Conservation (phyloP, 1,284 basidiomycete genomes). For the Chalciporus sp. region DNA sequence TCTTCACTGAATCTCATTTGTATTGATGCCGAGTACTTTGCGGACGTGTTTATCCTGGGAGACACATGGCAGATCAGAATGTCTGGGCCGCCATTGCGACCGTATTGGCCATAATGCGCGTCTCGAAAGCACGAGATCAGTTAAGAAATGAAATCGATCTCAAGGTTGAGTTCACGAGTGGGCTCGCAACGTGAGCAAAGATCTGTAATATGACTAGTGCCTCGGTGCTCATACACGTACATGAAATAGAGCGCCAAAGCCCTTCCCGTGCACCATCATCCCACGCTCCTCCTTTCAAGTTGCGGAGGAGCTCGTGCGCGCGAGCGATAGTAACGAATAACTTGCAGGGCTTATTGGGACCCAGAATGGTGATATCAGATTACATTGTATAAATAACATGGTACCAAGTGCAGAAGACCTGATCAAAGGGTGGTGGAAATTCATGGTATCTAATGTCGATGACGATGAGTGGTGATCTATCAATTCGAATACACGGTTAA, state of each 20-base stretch:
- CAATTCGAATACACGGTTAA: slow-evolving; percentile 4
- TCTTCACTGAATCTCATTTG: not conserved
- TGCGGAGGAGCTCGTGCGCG: slow-evolving; percentile 20
- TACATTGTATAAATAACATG: not conserved
- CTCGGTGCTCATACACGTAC: slow-evolving; percentile 8
- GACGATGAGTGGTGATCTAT: slow-evolving; percentile 4
- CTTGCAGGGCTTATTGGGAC: not conserved
- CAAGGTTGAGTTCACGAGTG: slow-evolving; percentile 27
- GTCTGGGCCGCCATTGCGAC: slow-evolving; percentile 29
- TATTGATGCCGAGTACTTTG: too few relatives aligned
- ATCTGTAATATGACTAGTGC: not conserved
- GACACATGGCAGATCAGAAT: slow-evolving; percentile 26
- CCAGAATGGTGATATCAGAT: not conserved
- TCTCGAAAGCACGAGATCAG: slow-evolving; percentile 21
- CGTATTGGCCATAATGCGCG: slow-evolving; percentile 22
- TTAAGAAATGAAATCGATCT: slow-evolving; percentile 27
- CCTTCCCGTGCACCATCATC: slow-evolving; percentile 27
- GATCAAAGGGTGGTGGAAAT: not conserved
- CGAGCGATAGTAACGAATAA: not conserved
- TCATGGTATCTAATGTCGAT: slow-evolving; percentile 4
- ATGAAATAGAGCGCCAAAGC: slow-evolving; percentile 23
- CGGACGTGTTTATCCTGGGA: slow-evolving; percentile 22
- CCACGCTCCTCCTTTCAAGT: slow-evolving; percentile 17
- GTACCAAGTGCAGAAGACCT: not conserved
- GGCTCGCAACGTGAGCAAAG: slow-evolving; percentile 20